phyloP scores from a whole-genome alignment of 768 basidiomycete genomes.

The Rhodotorula graminis region DNA sequence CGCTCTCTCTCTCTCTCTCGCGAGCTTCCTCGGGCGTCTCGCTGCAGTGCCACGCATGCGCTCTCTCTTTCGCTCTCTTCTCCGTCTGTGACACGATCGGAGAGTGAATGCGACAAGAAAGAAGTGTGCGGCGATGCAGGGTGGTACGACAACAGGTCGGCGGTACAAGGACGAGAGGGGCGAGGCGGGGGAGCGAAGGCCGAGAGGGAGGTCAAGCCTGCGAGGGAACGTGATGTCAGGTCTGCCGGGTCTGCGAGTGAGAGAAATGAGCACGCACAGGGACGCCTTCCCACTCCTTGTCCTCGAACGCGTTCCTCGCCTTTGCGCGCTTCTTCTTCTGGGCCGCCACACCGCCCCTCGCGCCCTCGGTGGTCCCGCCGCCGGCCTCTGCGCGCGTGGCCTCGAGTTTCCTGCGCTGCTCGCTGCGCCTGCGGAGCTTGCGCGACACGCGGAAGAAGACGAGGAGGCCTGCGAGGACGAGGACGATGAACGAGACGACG shows the following conservation, averaged over 20 bases:
- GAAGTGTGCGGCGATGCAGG: too few relatives aligned
- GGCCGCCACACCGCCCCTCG: background rate
- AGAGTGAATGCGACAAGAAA: too few relatives aligned
- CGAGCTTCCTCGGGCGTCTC: too few relatives aligned
- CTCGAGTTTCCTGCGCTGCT: background rate
- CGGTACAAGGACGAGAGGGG: too few relatives aligned
- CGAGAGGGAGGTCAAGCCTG: background rate
- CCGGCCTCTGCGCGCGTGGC: background rate
- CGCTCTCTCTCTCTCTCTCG: too few relatives aligned
- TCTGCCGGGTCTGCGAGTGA: background rate
- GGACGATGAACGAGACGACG: slow-evolving; percentile 25
- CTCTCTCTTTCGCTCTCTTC: too few relatives aligned
- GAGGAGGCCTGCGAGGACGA: background rate
- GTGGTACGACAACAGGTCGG: too few relatives aligned
- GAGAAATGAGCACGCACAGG: background rate
- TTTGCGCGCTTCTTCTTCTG: background rate
- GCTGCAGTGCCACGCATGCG: too few relatives aligned
- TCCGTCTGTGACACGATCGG: too few relatives aligned
- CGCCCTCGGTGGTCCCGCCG: too few relatives aligned
- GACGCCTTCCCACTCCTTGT: background rate
- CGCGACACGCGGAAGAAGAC: slow-evolving; percentile 10
- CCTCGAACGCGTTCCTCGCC: background rate
- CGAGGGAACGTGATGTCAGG: background rate
- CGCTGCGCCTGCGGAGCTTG: background rate
- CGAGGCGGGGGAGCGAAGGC: too few relatives aligned